Base-by-base conservation (phyloP, 1,284 basidiomycete genomes). In the Cerioporus squamosus region DNA sequence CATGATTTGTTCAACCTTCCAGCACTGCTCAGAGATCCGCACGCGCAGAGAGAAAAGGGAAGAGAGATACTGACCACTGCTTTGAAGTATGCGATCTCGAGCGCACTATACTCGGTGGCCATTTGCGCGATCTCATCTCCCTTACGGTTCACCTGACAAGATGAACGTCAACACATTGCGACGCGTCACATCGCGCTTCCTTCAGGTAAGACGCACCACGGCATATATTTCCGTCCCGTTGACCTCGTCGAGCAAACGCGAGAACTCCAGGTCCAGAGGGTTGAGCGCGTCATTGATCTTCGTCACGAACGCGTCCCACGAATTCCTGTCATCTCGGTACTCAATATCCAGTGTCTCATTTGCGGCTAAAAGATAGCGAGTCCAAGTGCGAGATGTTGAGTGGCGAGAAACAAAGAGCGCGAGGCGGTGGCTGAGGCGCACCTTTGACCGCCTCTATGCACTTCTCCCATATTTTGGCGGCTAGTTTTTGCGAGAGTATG, bases 1-100 rank as follows among this genome's bases (percentile, higher is more conserved):
- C 82, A 95, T 90, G 67, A 96, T 95, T 75, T 91, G 89, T 67
- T 95, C 91, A 43, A 96, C 81, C 93, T 95, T 65, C 2, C 24
- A 18, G 17, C 4, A 36, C 31, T 17, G 38, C 26, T 23, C 38
- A 51, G 26, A n/a, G 4, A 39, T 15, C 49, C 51, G 26, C 36
- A 6, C 20, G 23, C 9, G 43, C 2, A 48, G 8, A 44, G 61
- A 8, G 7, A 26, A 12, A 12, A 40, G 33, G 40, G 18, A 7
- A 46, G 9, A 74, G 8, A 8, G 40, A 40, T 18, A 40, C 87
- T 62, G 68, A 93, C 93, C 56, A 94, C 77, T 2, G 85, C 85
- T 74, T 89, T 93, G 79, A 94, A 94, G 73, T 85, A 94, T 0
- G 86, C 79, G 51, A 94, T 93, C 71, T 95, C 93, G 44, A 78